phyloP scores from a whole-genome alignment of 1,284 basidiomycete genomes.

The Ceratobasidium sp. region DNA sequence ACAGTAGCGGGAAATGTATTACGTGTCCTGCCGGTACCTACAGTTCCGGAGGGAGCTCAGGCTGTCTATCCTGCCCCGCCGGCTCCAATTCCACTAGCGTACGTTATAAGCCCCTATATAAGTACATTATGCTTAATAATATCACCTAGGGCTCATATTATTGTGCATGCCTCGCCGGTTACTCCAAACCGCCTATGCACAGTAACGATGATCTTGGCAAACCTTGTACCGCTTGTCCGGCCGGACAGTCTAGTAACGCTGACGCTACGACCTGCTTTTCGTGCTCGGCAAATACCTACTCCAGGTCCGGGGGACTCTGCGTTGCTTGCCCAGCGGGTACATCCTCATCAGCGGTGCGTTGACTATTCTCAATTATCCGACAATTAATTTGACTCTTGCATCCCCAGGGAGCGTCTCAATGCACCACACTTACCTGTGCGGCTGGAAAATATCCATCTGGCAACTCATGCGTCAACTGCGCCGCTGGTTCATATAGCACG shows the following conservation, averaged over 20 bases:
- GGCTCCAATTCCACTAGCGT: conserved; percentile 11
- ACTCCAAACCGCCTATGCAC: conserved; percentile 11
- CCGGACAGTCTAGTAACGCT: conserved; percentile 2
- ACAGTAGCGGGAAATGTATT: not conserved
- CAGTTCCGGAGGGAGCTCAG: not conserved
- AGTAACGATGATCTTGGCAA: not conserved
- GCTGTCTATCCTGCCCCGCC: conserved; percentile 8
- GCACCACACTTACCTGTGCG: not conserved
- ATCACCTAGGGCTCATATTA: not conserved
- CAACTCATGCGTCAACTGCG: conserved; percentile 17
- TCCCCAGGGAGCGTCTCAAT: conserved; percentile 15
- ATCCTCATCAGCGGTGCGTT: conserved; percentile 7
- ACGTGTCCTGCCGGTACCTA: conserved; percentile 13
- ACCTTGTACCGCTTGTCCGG: conserved; percentile 18
- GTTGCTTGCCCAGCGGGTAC: conserved; percentile 1
- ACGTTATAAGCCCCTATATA: not conserved
- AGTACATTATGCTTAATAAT: too few relatives aligned
- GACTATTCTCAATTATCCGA: not conserved
- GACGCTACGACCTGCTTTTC: not conserved
- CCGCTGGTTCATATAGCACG: conserved; percentile 1
- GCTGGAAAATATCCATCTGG: conserved; percentile 3
- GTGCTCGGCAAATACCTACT: conserved; percentile 23
- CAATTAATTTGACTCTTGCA: too few relatives aligned
- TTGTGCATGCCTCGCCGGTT: not conserved
- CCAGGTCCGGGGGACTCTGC: conserved; percentile 10